Conservation (phyloP, 2,329 filamentous ascomycete species). For the Epichloe sp. region DNA sequence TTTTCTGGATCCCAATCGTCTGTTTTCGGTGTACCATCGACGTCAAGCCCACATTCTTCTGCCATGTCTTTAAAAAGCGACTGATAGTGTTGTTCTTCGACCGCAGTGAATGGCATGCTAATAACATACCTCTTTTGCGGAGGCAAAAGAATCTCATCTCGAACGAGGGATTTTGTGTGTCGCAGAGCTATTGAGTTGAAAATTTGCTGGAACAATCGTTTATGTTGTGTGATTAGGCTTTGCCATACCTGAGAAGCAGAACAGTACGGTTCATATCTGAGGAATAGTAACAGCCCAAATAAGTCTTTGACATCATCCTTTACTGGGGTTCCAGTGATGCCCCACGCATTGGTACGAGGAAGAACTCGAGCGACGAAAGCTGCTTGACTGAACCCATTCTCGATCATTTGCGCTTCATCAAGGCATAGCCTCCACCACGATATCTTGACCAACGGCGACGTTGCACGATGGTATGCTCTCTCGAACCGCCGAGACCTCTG, state of each 20-base stretch:
- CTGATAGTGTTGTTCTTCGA: conserved; percentile 84
- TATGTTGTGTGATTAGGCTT: conserved; percentile 46
- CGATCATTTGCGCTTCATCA: conserved; percentile 83
- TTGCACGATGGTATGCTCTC: conserved; percentile 51
- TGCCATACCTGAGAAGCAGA: conserved; percentile 53
- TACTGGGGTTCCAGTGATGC: conserved; percentile 76
- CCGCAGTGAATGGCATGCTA: conserved; percentile 75
- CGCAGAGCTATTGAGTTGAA: conserved; percentile 64
- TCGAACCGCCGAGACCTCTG: conserved; percentile 52
- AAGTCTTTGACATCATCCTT: conserved; percentile 67
- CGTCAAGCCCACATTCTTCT: conserved; percentile 51
- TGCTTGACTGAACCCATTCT: conserved; percentile 73
- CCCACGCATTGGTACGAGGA: conserved; percentile 80
- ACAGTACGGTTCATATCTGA: conserved; percentile 66
- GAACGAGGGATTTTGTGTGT: conserved; percentile 72
- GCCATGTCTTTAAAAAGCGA: conserved; percentile 66
- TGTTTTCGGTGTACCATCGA: conserved; percentile 46
- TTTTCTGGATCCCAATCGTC: conserved; percentile 54
- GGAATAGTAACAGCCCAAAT: conserved; percentile 67
- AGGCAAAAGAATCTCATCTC: conserved; percentile 67
- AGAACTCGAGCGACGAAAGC: conserved; percentile 69
- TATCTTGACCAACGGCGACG: conserved; percentile 67
- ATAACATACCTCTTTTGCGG: conserved; percentile 77
- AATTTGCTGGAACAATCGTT: conserved; percentile 51
- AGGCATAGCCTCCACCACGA: conserved; percentile 78